Base-by-base conservation (phyloP, 345 rosid genomes). In the Turritis glabra region DNA sequence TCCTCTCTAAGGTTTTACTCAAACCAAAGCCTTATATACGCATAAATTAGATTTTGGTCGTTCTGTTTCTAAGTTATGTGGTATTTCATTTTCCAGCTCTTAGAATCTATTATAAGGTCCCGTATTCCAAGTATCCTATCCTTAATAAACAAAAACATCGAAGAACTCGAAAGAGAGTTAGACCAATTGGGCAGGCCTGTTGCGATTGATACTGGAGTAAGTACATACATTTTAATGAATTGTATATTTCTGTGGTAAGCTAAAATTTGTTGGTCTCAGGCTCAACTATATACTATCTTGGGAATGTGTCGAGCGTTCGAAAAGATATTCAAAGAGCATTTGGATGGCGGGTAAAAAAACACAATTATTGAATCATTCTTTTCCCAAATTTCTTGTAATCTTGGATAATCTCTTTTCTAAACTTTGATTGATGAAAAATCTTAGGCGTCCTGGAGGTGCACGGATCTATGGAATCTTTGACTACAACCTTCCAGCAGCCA, bases 171-270 rank as follows among this genome's bases (percentile, higher is more conserved):
- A 81, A 82, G 96, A 30, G 98, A 94, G 81, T 50, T 91, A 89
- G 88, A 89, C 79, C 90, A 77, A 80, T 88, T 94, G 48, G 98
- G 98, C 56, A 85, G 91, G 63, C 95, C 97, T 75, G 67, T 94
- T 64, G 91, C 88, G n/a, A 84, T 86, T 60, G 98, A 94, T 87
- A 89, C 93, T 75, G 97, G 97, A 88, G 97, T 94, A 56, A 80
- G 91, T 78, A 47, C 57, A 46, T 27, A 19, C 18, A 29, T n/a
- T 37, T 29, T 41, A 33, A 18, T 44, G 25, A n/a, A 30, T 23
- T 21, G 57, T 43, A 21, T 29, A 10, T 32, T 13, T 29, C 15
- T 33, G 25, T 18, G 32, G 27, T 56, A 44, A 22, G 35, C 74
- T 57, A 68, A 79, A 18, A 15, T 8, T 14, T 51, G 25, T 76